Percentiles rank a stretch among this genome's conserved stretches.
These are phyloP conservation scores for Pyrenophora teres DNA, from an alignment of 2,329 filamentous ascomycete species.

Conservation along the genomic window DNA sequence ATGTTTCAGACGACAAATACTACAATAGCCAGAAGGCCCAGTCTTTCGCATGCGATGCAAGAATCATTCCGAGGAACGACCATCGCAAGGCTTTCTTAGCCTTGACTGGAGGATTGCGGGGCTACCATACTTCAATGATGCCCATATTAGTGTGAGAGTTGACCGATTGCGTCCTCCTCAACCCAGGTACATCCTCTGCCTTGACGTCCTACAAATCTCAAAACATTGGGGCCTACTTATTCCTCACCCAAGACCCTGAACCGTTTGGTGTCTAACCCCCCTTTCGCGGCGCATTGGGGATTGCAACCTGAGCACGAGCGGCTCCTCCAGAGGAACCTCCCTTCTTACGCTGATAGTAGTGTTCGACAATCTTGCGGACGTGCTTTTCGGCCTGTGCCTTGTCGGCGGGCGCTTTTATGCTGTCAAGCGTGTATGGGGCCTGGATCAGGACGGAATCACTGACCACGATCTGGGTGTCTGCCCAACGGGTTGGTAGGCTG, in stretches of 20 bases:
- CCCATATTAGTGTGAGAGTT: neutral
- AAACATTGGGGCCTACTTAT: neutral
- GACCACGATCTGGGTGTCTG: slow-evolving; percentile 62
- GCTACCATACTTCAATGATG: neutral
- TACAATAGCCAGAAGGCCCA: neutral
- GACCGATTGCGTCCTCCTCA: neutral
- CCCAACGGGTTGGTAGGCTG: slow-evolving; percentile 63
- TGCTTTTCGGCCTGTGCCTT: slow-evolving; percentile 50
- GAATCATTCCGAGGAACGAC: neutral
- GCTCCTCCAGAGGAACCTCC: slow-evolving; percentile 21
- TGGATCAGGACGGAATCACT: slow-evolving; percentile 64
- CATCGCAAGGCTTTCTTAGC: too few relatives aligned
- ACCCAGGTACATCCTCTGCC: neutral
- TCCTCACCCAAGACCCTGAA: neutral
- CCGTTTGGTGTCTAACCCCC: slow-evolving; percentile 20
- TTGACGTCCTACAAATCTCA: neutral
- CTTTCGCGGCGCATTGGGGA: slow-evolving; percentile 39
- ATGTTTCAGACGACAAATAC: too few relatives aligned
- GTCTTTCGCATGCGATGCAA: neutral
- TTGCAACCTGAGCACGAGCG: slow-evolving; percentile 35
- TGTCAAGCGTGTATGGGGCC: slow-evolving; percentile 62
- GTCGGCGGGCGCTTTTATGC: slow-evolving; percentile 54
- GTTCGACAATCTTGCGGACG: slow-evolving; percentile 54
- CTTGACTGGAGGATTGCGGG: neutral
- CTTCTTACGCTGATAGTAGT: slow-evolving; percentile 51